A percentile compares a stretch with the other conserved stretches of the same genome.
These are phyloP conservation scores for Carpinus viminea DNA, from an alignment of 306 rosid species.

Conservation along the genomic window DNA sequence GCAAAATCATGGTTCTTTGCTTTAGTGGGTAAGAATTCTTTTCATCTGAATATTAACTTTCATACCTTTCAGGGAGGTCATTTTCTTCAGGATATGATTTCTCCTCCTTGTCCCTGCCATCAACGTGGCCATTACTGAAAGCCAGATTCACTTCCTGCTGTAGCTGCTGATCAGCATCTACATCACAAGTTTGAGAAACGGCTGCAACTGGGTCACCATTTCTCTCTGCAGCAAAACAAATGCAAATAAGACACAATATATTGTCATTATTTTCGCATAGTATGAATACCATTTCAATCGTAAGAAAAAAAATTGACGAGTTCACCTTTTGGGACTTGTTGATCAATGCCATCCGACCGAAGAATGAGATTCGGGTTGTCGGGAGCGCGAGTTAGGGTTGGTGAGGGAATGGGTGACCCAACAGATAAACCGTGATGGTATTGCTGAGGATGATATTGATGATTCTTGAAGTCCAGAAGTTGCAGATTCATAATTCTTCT, in stretches of 20 bases:
- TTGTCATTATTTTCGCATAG: not conserved
- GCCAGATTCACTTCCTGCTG: constrained; percentile 44
- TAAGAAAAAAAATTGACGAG: not conserved
- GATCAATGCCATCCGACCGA: constrained; percentile 54
- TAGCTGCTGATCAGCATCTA: constrained; percentile 35
- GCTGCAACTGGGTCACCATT: constrained; percentile 22
- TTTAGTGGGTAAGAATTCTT: not conserved
- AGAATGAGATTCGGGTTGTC: constrained; percentile 37
- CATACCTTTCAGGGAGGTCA: constrained; percentile 54
- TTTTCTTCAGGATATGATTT: constrained; percentile 30
- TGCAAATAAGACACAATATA: constrained; percentile 16
- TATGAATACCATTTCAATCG: not conserved
- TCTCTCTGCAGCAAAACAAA: constrained; percentile 45
- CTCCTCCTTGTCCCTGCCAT: constrained; percentile 34
- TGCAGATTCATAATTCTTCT: constrained; percentile 81
- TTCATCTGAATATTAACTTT: constrained; percentile 7
- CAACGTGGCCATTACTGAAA: not conserved
- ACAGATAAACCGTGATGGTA: constrained; percentile 67
- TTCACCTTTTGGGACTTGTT: constrained; percentile 63
- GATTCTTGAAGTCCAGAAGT: constrained; percentile 77
- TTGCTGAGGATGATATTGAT: constrained; percentile 43
- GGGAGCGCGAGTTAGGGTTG: constrained; percentile 50
- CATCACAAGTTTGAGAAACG: constrained; percentile 1
- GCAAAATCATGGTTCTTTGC: not conserved
- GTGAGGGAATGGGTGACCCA: constrained; percentile 51